Percentiles rank a stretch among this genome's conserved stretches.
Evolutionary conservation across 2,329 filamentous ascomycete species (phyloP).

Genomic region (Cytospora leucostoma): DNA sequence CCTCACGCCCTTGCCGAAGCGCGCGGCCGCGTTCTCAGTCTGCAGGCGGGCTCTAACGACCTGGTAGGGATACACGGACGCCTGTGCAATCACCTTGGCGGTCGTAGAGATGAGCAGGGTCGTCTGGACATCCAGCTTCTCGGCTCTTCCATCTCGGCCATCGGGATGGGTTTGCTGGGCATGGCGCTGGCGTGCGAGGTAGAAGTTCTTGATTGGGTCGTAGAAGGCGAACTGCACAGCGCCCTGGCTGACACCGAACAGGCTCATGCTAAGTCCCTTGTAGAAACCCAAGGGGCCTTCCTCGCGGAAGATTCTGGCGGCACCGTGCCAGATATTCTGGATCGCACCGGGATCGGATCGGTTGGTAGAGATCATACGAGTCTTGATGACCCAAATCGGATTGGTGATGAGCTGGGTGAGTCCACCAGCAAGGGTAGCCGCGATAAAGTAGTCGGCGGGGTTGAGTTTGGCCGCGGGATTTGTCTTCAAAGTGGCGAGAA

Average conservation of each 20-base stretch:
- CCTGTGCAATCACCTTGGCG: slow-evolving; percentile 87
- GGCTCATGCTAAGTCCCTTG: slow-evolving; percentile 77
- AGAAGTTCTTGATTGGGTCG: slow-evolving; percentile 65
- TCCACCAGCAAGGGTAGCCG: slow-evolving; percentile 70
- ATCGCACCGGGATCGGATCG: slow-evolving; percentile 76
- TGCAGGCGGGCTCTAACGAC: slow-evolving; percentile 87
- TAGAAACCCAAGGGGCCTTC: slow-evolving; percentile 86
- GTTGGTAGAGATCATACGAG: slow-evolving; percentile 90
- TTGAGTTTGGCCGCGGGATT: slow-evolving; percentile 43
- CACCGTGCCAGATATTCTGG: slow-evolving; percentile 71
- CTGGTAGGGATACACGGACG: slow-evolving; percentile 91
- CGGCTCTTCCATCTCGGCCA: slow-evolving; percentile 30
- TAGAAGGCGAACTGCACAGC: slow-evolving; percentile 97
- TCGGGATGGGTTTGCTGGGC: slow-evolving; percentile 29
- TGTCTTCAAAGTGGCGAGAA: slow-evolving; percentile 42
- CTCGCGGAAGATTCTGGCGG: slow-evolving; percentile 62
- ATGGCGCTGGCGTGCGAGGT: slow-evolving; percentile 48
- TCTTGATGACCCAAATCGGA: slow-evolving; percentile 98
- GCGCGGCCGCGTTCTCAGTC: slow-evolving; percentile 77
- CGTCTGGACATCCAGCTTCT: slow-evolving; percentile 67
- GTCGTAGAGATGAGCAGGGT: slow-evolving; percentile 78
- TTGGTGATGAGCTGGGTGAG: slow-evolving; percentile 84
- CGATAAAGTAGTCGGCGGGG: slow-evolving; percentile 75
- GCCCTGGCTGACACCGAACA: slow-evolving; percentile 87
- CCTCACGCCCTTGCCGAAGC: slow-evolving; percentile 68